These are phyloP conservation scores for Vinca major DNA, from an alignment of 305 asterid species.

Conservation along the genomic window DNA sequence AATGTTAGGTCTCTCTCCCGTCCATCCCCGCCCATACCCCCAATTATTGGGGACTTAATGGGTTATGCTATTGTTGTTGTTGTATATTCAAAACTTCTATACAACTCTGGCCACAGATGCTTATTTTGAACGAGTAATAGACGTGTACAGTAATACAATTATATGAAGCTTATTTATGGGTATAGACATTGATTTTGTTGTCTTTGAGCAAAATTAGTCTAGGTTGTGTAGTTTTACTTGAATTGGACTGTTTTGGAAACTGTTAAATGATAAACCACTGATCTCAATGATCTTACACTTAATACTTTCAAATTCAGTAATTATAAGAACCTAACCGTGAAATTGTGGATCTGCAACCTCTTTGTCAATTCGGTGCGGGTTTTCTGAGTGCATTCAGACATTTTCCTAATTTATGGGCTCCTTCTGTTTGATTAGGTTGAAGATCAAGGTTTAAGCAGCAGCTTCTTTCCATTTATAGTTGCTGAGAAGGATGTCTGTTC, in stretches of 20 bases:
- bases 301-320: not conserved
- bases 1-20: no score
- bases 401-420: constrained; percentile 21
- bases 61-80: no score
- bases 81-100: not conserved
- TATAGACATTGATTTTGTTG: not conserved
- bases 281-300: not conserved
- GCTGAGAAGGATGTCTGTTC: constrained; percentile 85
- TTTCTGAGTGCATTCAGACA: not conserved
- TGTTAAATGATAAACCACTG: constrained; percentile 3
- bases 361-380: not conserved
- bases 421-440: constrained; percentile 48
- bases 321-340: not conserved
- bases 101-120: not conserved
- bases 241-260: not conserved
- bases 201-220: not conserved
- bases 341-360: constrained; percentile 1
- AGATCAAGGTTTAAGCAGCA: constrained; percentile 78
- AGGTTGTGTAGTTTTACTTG: not conserved
- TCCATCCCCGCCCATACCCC: no score
- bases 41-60: no score
- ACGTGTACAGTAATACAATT: not conserved
- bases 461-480: constrained; percentile 94
- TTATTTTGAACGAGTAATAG: not conserved
- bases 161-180: not conserved